A percentile compares a stretch with the other conserved stretches of the same genome.
Conservation (phyloP, 345 rosid genomes). For the Erodium maritimum region DNA sequence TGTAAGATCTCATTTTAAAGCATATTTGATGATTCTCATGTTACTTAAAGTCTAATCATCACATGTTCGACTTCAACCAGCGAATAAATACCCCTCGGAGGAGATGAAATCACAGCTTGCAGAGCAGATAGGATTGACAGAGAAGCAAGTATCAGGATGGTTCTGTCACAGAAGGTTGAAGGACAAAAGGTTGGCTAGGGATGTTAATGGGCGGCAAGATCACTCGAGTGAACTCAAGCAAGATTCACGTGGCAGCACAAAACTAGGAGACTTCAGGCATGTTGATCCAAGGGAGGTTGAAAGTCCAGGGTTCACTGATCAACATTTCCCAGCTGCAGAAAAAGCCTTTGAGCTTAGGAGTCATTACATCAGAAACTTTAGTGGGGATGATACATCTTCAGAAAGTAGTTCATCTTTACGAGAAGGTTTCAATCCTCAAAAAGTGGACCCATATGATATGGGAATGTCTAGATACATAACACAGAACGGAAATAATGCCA, state of each 20-base stretch:
- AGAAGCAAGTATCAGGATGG: constrained; percentile 95
- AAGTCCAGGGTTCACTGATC: constrained; percentile 79
- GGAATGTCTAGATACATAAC: constrained; percentile 20
- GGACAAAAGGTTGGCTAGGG: constrained; percentile 55
- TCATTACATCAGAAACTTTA: constrained; percentile 25
- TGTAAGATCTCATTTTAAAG: constrained; percentile 9
- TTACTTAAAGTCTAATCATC: neutral
- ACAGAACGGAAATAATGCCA: constrained; percentile 27
- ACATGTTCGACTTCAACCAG: constrained; percentile 21
- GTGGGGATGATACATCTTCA: constrained; percentile 61
- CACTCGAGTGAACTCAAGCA: constrained; percentile 67
- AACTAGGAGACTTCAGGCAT: constrained; percentile 50
- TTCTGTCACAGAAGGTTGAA: constrained; percentile 94
- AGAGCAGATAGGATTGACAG: constrained; percentile 60
- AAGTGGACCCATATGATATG: constrained; percentile 26
- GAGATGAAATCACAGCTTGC: constrained; percentile 70
- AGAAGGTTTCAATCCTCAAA: constrained; percentile 35
- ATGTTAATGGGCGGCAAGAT: constrained; percentile 66
- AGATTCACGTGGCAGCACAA: constrained; percentile 95
- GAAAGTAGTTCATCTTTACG: constrained; percentile 53
- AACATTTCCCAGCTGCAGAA: constrained; percentile 26
- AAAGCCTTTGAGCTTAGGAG: constrained; percentile 23
- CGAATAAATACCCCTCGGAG: constrained; percentile 67
- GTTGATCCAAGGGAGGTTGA: constrained; percentile 74
- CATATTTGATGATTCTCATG: constrained; percentile 3